Percentiles rank a stretch among this genome's conserved stretches.
These are phyloP conservation scores for Botryotinia calthae DNA, from an alignment of 2,329 filamentous ascomycete species.

Conservation along the genomic window DNA sequence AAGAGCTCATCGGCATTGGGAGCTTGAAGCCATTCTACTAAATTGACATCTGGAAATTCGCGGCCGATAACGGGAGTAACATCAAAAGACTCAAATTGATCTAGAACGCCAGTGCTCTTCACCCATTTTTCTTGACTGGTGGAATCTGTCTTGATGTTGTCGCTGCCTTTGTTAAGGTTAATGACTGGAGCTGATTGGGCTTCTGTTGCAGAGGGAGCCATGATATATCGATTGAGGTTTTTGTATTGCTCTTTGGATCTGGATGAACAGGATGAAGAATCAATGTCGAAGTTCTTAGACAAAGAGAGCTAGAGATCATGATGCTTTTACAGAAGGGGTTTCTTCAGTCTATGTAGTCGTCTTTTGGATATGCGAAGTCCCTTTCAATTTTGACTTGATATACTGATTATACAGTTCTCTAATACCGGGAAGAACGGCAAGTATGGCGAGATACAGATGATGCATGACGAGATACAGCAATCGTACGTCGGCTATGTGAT, in stretches of 20 bases:
- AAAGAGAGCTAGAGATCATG: slow-evolving; percentile 28
- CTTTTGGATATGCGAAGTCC: neutral
- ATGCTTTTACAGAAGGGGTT: neutral
- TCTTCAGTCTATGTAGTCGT: slow-evolving; percentile 6
- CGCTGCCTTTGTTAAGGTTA: slow-evolving; percentile 14
- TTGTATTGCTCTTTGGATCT: neutral
- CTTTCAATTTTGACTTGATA: neutral
- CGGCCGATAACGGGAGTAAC: slow-evolving; percentile 48
- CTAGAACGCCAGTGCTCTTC: slow-evolving; percentile 33
- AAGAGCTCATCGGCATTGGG: slow-evolving; percentile 48
- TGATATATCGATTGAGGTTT: slow-evolving; percentile 15
- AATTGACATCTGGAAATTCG: slow-evolving; percentile 44
- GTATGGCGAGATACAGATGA: neutral
- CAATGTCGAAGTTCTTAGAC: slow-evolving; percentile 21
- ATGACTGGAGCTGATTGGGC: slow-evolving; percentile 1
- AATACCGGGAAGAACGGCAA: neutral
- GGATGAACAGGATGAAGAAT: slow-evolving; percentile 20
- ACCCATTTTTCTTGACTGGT: slow-evolving; percentile 29
- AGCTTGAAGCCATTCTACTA: slow-evolving; percentile 48
- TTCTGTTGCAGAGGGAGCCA: slow-evolving; percentile 31
- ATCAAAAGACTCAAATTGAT: slow-evolving; percentile 39
- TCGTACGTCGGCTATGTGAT: neutral
- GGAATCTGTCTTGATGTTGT: slow-evolving; percentile 18
- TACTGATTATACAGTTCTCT: neutral
- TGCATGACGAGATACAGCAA: neutral